Conservation (phyloP, 495 filamentous ascomycete species). For the Lichenothelia convexa region DNA sequence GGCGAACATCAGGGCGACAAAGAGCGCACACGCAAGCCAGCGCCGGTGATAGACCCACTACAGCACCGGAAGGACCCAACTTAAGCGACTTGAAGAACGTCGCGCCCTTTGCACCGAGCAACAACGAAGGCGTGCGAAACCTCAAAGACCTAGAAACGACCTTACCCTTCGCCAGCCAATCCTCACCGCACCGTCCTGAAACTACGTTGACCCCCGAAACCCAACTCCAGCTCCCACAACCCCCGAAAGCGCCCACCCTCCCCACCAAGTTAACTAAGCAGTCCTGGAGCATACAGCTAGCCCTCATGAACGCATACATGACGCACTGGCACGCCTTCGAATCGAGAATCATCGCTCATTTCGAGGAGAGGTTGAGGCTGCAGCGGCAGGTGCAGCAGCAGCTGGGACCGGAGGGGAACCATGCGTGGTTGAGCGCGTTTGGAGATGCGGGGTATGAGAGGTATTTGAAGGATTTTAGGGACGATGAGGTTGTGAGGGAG, state of each 20-base stretch:
- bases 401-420: constrained; percentile 2
- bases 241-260: constrained; percentile 35
- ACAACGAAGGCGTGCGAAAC: constrained; percentile 34
- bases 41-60: constrained; percentile 8
- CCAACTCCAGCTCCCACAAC: constrained; percentile 36
- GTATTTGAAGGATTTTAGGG: constrained; percentile 41
- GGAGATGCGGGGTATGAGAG: constrained; percentile 31
- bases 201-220: constrained; percentile 20
- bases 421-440: constrained; percentile 31
- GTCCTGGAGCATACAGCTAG: constrained; percentile 39
- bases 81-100: constrained; percentile 48
- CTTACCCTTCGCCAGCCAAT: constrained; percentile 55
- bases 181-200: constrained; percentile 24
- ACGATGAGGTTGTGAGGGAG: constrained; percentile 42
- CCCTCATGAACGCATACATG: constrained; percentile 48
- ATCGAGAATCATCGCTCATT: constrained; percentile 44
- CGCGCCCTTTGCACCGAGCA: constrained; percentile 41
- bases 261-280: constrained; percentile 23
- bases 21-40: constrained; percentile 3
- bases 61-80: too few relatives aligned
- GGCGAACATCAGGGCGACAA: too few relatives aligned
- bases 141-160: constrained; percentile 46
- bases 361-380: constrained; percentile 43
- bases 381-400: constrained; percentile 32
- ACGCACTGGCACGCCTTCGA: constrained; percentile 50